Percentiles rank a stretch among this genome's conserved stretches.
phyloP scores from a whole-genome alignment of 352 stramenopile species.

The Lagenidium sp. region DNA sequence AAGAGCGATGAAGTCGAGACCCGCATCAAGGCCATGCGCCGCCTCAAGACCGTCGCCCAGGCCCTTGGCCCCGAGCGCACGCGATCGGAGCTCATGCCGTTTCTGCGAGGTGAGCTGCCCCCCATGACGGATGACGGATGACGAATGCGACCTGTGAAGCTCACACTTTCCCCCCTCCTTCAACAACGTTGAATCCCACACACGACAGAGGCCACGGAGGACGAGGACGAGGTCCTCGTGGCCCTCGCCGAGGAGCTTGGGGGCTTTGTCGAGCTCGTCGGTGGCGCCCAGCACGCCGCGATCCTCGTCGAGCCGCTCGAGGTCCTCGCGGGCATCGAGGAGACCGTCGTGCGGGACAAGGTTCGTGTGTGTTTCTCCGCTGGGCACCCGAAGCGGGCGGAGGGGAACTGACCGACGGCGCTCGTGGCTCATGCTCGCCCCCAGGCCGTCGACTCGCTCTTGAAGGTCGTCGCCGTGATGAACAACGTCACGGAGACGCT shows the following conservation, averaged over 20 bases:
- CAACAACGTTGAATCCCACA: too few relatives aligned
- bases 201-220: slow-evolving; percentile 74
- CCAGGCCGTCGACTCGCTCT: slow-evolving; percentile 58
- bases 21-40: slow-evolving; percentile 92
- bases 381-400: too few relatives aligned
- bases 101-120: slow-evolving; percentile 48
- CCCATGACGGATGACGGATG: background rate
- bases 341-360: slow-evolving; percentile 90
- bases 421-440: background rate
- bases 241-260: slow-evolving; percentile 87
- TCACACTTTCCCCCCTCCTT: too few relatives aligned
- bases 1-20: slow-evolving; percentile 89
- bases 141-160: too few relatives aligned
- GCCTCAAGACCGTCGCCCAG: slow-evolving; percentile 86
- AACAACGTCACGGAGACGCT: slow-evolving; percentile 55
- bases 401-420: too few relatives aligned
- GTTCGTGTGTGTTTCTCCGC: slow-evolving; percentile 13
- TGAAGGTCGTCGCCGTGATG: slow-evolving; percentile 61
- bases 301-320: slow-evolving; percentile 87
- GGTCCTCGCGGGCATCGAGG: slow-evolving; percentile 86
- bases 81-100: slow-evolving; percentile 80
- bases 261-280: slow-evolving; percentile 84
- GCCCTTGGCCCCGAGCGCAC: slow-evolving; percentile 83
- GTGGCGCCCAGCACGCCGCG: slow-evolving; percentile 52
- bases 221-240: slow-evolving; percentile 92